Evolutionary conservation across 2,329 filamentous ascomycete species (phyloP).

Genomic region (Aschersonia sp.): DNA sequence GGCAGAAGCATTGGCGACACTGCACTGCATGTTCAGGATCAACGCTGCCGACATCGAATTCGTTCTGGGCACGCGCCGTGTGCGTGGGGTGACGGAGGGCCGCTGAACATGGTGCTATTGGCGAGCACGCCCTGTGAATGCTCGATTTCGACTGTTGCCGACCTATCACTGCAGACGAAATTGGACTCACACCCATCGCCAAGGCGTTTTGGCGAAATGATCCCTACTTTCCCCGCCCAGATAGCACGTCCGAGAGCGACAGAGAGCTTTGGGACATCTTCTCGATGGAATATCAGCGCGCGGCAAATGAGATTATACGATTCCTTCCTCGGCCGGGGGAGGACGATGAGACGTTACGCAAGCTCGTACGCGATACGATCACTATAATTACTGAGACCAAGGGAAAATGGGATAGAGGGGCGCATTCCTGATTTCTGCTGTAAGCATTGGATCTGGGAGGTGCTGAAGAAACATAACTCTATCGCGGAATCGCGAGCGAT

Average conservation of each 20-base stretch:
- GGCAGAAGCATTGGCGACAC: slow-evolving; percentile 31
- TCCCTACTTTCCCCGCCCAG: slow-evolving; percentile 32
- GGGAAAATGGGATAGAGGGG: slow-evolving; percentile 1
- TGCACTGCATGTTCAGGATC: slow-evolving; percentile 31
- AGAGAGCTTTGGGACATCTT: slow-evolving; percentile 1
- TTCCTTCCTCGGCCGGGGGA: neutral
- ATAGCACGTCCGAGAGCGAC: neutral
- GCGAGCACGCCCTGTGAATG: slow-evolving; percentile 24
- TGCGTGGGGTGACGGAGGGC: neutral
- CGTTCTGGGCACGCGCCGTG: slow-evolving; percentile 23
- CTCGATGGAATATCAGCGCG: slow-evolving; percentile 1
- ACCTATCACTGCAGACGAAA: slow-evolving; percentile 17
- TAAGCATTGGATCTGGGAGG: neutral
- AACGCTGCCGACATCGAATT: slow-evolving; percentile 42
- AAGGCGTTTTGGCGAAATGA: slow-evolving; percentile 33
- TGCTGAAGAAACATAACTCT: neutral
- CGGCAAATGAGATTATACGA: neutral
- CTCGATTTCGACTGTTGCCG: slow-evolving; percentile 31
- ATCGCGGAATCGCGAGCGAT: neutral
- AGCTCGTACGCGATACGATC: slow-evolving; percentile 1
- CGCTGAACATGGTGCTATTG: slow-evolving; percentile 10
- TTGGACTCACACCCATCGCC: slow-evolving; percentile 25
- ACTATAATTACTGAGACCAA: slow-evolving; percentile 1
- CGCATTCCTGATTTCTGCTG: neutral
- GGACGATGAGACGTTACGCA: slow-evolving; percentile 1